These are phyloP conservation scores for Puccinia horiana DNA, from an alignment of 1,284 basidiomycete species.

Conservation along the genomic window DNA sequence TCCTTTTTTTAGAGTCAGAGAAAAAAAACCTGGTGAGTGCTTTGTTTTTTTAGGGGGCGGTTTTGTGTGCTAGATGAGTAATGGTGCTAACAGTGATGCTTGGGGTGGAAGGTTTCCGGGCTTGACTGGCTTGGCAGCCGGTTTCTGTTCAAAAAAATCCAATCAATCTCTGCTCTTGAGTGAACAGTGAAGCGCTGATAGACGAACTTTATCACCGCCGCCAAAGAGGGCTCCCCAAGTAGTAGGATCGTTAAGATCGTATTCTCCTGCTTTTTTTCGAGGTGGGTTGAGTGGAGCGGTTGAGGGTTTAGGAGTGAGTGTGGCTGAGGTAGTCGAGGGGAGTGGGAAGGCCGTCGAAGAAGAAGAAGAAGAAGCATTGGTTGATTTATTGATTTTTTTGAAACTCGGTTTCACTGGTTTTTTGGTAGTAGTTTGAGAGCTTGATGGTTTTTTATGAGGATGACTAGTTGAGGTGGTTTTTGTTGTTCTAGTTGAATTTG, in stretches of 20 bases:
- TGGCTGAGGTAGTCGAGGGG: background rate
- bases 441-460: background rate
- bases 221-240: conserved; percentile 44
- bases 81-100: conserved; percentile 18
- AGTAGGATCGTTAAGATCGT: conserved; percentile 38
- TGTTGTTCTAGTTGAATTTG: conserved; percentile 10
- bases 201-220: conserved; percentile 22
- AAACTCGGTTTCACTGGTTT: conserved; percentile 27
- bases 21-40: background rate
- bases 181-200: background rate
- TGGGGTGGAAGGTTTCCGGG: conserved; percentile 37
- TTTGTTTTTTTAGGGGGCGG: no score
- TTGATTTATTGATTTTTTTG: conserved; percentile 11
- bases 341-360: background rate
- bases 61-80: background rate
- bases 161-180: background rate
- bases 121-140: conserved; percentile 19
- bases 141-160: background rate
- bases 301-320: background rate
- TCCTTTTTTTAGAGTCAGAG: background rate
- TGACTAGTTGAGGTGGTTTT: conserved; percentile 6
- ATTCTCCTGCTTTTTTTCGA: conserved; percentile 32
- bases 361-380: background rate
- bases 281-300: background rate
- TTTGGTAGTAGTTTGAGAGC: conserved; percentile 15